These are phyloP conservation scores for Solanum neorickii DNA, from an alignment of 257 asterid genomes.

Conservation along the genomic window DNA sequence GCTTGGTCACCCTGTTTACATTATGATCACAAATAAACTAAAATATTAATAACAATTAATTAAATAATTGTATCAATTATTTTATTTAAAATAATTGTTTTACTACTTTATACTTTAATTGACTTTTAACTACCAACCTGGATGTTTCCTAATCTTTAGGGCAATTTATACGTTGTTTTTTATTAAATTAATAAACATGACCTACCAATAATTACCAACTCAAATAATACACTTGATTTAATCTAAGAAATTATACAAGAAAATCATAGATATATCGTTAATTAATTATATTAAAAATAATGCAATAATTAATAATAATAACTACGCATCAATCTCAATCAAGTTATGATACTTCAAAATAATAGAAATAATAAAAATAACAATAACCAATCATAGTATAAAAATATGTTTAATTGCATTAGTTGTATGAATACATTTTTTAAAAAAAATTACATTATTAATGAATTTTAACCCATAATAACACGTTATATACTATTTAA, in stretches of 20 bases:
- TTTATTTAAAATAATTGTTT: not conserved
- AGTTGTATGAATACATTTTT: too few species aligned
- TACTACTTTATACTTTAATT: not conserved
- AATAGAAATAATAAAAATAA: not conserved
- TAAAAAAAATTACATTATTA: too few species aligned
- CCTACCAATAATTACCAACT: not conserved
- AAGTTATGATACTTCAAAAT: not conserved
- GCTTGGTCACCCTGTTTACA: constrained; percentile 63
- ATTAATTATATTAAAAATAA: not conserved
- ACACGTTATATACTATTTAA: not conserved
- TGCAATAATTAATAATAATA: too few species aligned
- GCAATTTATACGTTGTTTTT: not conserved
- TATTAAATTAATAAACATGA: not conserved
- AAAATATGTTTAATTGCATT: too few species aligned
- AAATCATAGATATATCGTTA: not conserved
- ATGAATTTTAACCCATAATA: not conserved
- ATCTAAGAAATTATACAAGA: not conserved
- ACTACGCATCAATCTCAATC: not conserved
- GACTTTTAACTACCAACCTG: not conserved
- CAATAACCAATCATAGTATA: not conserved
- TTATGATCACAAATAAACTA: not conserved
- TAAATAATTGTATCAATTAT: not conserved
- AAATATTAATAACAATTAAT: not conserved
- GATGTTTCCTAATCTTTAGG: not conserved
- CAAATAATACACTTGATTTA: not conserved